Percentiles rank a stretch among this genome's conserved stretches.
Conservation (phyloP, 495 filamentous ascomycete genomes). For the Aspergillus nidulans region DNA sequence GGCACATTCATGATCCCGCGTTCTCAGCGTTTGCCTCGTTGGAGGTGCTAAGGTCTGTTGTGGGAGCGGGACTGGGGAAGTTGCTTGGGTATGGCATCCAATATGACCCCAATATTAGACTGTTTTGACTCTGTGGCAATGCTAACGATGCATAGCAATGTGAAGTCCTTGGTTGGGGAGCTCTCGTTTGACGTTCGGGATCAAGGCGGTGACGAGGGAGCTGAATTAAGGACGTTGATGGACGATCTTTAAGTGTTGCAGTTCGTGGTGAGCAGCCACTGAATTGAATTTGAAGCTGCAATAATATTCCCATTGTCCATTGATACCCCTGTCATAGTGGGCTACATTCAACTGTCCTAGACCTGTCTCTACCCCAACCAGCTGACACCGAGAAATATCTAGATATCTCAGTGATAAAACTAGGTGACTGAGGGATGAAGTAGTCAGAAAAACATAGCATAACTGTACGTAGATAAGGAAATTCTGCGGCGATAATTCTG, state of each 20-base stretch:
- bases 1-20: slow-evolving; percentile 63
- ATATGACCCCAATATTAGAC: neutral
- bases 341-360: no score
- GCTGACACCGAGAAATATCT: no score
- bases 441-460: no score
- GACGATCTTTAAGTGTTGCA: neutral
- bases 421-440: no score
- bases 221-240: neutral
- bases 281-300: no score
- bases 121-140: neutral
- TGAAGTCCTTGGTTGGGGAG: slow-evolving; percentile 66
- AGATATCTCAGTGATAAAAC: no score
- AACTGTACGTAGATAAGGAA: no score
- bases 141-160: slow-evolving; percentile 33
- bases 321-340: no score
- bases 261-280: no score
- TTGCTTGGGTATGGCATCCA: slow-evolving; percentile 40
- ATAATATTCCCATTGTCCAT: no score
- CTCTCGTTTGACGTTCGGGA: slow-evolving; percentile 64
- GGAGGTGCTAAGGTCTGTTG: slow-evolving; percentile 63
- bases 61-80: slow-evolving; percentile 58
- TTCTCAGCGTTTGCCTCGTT: slow-evolving; percentile 71
- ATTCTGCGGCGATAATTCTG: no score
- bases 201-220: neutral
- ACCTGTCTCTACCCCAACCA: no score